Conservation (phyloP, 2,329 filamentous ascomycete species). For the Cladosporium sp. region DNA sequence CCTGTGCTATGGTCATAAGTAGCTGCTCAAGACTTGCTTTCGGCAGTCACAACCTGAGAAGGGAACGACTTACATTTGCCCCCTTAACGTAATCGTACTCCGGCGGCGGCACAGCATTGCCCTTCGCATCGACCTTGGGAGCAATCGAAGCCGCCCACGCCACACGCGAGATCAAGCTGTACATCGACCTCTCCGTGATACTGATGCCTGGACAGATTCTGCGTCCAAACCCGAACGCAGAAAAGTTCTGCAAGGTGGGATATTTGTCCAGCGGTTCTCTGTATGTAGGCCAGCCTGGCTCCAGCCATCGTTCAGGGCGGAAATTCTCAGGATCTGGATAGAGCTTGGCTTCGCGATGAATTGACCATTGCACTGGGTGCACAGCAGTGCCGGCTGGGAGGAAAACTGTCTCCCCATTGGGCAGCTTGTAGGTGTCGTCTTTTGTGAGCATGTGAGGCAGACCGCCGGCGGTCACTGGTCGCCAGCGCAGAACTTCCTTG, state of each 20-base stretch:
- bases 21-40: not conserved
- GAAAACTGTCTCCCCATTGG: slow-evolving; percentile 40
- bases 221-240: slow-evolving; percentile 53
- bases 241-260: slow-evolving; percentile 52
- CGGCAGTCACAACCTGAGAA: too few relatives aligned
- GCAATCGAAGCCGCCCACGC: slow-evolving; percentile 21
- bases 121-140: slow-evolving; percentile 16
- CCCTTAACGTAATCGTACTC: slow-evolving; percentile 19
- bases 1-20: not conserved
- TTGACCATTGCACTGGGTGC: slow-evolving; percentile 45
- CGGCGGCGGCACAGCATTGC: slow-evolving; percentile 13
- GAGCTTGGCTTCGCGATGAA: slow-evolving; percentile 48
- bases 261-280: slow-evolving; percentile 48
- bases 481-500: slow-evolving; percentile 45
- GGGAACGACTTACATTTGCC: slow-evolving; percentile 15
- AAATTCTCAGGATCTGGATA: slow-evolving; percentile 51
- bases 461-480: slow-evolving; percentile 37
- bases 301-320: slow-evolving; percentile 52
- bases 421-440: slow-evolving; percentile 49
- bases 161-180: slow-evolving; percentile 33
- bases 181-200: slow-evolving; percentile 36
- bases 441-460: slow-evolving; percentile 53
- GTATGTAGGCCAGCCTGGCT: slow-evolving; percentile 50
- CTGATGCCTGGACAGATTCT: slow-evolving; percentile 42
- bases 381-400: slow-evolving; percentile 53